These are phyloP conservation scores for Trifolium dubium DNA, from an alignment of 306 rosid species.

Conservation along the genomic window DNA sequence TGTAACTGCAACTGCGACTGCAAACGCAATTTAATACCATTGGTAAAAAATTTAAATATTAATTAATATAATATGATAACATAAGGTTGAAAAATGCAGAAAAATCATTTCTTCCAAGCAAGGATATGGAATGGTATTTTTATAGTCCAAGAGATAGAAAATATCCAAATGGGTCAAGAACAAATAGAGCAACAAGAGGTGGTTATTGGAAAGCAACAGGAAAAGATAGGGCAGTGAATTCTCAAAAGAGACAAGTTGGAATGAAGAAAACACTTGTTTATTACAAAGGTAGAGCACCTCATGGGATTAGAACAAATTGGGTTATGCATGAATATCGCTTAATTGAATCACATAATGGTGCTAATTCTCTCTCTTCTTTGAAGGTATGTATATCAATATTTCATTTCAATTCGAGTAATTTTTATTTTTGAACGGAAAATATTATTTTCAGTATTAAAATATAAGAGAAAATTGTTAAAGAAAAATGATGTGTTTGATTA, in stretches of 20 bases:
- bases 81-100: slow-evolving; percentile 44
- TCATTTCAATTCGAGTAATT: no score
- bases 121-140: slow-evolving; percentile 97
- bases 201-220: slow-evolving; percentile 99
- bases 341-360: slow-evolving; percentile 51
- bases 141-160: slow-evolving; percentile 90
- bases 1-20: neutral
- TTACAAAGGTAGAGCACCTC: slow-evolving; percentile 93
- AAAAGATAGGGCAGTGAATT: slow-evolving; percentile 77
- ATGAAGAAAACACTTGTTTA: slow-evolving; percentile 96
- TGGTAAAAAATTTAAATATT: no score
- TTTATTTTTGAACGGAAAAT: no score
- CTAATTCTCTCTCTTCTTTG: slow-evolving; percentile 55
- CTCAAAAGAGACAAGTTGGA: slow-evolving; percentile 68
- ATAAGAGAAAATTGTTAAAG: no score
- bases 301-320: slow-evolving; percentile 92
- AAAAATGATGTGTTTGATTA: no score
- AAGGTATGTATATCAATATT: slow-evolving; percentile 55
- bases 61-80: neutral
- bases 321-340: slow-evolving; percentile 97
- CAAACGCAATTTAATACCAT: neutral
- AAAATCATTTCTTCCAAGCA: slow-evolving; percentile 84
- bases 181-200: slow-evolving; percentile 83
- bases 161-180: slow-evolving; percentile 99
- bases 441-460: no score